Base-by-base conservation (phyloP, 2,329 filamentous ascomycete species). In the Paecilomyces dactylethromorphus region DNA sequence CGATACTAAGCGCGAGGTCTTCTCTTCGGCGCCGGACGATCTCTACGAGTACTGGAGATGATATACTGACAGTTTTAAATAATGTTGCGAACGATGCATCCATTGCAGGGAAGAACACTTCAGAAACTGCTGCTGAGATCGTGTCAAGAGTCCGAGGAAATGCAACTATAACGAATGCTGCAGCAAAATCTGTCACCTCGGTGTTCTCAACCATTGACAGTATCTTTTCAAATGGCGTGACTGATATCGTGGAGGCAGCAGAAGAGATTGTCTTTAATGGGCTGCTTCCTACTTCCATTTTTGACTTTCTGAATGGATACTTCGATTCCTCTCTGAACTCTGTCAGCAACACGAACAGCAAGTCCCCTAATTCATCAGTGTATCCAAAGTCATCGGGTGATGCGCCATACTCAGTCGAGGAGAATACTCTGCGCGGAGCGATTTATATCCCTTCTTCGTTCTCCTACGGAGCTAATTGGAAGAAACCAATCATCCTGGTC, bases 361-460 rank as follows among this genome's bases (percentile, higher is more conserved):
- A 33, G 22, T 29, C 56, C 18, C 50, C 35, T 10, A 33, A 24
- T 15, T 13, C 31, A n/a, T 45, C 26, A 15, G 61, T 64, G 56
- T 65, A 66, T 56, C 64, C 60, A 13, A 66, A 66, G 51, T 56
- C 66, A 21, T 55, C 68, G 10, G 65, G 59, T 1, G 82, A 85
- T 65, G 78, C 81, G 0, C 73, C 76, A 0, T 85, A 83, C 67
- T 75, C 74, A 0, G 59, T 83, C 3, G 64, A 73, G 0, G 82
- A 85, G 64, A 59, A 64, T 0, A 64, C 70, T 10, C 74, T 85
- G 15, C 78, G 81, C 26, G 67, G 74, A n/a, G 82, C 78, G 2
- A 82, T 85, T 56, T 77, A 78, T 65, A 82, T 84, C 52, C 81
- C 82, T 1, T 51, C 72, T 0, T 69, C 66, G 13, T 85, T 84